Conservation (phyloP, 148 eudicot species). For the Beta vulgaris region DNA sequence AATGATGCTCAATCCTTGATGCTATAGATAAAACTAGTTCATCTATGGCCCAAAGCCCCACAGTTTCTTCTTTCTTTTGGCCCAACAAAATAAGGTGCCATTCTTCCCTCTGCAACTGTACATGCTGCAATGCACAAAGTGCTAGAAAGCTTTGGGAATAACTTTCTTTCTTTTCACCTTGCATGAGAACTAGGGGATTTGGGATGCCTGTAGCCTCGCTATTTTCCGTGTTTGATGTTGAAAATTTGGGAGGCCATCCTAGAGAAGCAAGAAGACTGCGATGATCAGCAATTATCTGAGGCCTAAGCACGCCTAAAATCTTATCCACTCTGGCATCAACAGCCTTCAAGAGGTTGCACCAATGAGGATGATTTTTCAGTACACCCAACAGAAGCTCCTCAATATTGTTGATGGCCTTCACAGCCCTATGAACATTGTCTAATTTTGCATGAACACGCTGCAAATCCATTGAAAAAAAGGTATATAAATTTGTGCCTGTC, state of each 20-base stretch:
- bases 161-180: conserved; percentile 37
- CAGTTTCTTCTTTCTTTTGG: conserved; percentile 22
- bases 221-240: conserved; percentile 23
- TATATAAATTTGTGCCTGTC: neutral
- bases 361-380: conserved; percentile 32
- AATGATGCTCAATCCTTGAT: conserved; percentile 47
- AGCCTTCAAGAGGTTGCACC: conserved; percentile 38
- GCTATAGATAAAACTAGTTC: conserved; percentile 54
- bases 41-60: conserved; percentile 52
- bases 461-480: conserved; percentile 8
- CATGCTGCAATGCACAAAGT: conserved; percentile 54
- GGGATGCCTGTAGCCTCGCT: conserved; percentile 35
- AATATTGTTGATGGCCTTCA: conserved; percentile 32
- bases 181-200: conserved; percentile 48
- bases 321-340: conserved; percentile 49
- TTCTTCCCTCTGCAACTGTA: conserved; percentile 37
- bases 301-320: conserved; percentile 39
- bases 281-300: conserved; percentile 50
- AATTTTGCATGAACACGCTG: conserved; percentile 35
- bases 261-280: conserved; percentile 43
- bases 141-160: conserved; percentile 48
- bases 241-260: conserved; percentile 52
- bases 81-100: conserved; percentile 26
- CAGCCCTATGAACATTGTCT: conserved; percentile 33
- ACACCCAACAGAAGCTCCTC: conserved; percentile 39